These are phyloP conservation scores for Hippophae tibetana DNA, from an alignment of 306 rosid species.

Conservation along the genomic window DNA sequence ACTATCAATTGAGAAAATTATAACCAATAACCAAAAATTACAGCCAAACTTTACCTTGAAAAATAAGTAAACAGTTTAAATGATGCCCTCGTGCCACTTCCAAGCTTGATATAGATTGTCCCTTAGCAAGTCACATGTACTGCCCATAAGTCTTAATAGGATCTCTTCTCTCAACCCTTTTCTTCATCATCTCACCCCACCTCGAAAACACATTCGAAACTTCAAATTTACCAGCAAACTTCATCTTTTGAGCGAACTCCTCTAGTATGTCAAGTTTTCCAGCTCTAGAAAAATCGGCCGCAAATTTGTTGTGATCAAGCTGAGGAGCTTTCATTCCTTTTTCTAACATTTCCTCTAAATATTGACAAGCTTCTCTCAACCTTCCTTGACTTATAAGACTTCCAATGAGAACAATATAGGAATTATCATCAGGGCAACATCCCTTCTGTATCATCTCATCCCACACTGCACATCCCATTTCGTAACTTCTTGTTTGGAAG, in stretches of 20 bases:
- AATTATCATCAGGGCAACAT: constrained; percentile 74
- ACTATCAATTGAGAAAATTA: too few species aligned
- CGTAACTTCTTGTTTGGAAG: constrained; percentile 51
- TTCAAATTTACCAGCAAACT: constrained; percentile 65
- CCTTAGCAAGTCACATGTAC: constrained; percentile 1
- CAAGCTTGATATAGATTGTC: neutral
- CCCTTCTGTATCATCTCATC: constrained; percentile 65
- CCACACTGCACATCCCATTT: constrained; percentile 59
- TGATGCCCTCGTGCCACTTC: too few species aligned
- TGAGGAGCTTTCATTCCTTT: constrained; percentile 91
- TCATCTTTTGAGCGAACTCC: constrained; percentile 70
- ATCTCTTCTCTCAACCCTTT: constrained; percentile 41
- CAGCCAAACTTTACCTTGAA: too few species aligned
- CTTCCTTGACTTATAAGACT: constrained; percentile 72
- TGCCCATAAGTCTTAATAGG: constrained; percentile 6
- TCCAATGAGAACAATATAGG: constrained; percentile 64
- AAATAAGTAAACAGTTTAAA: too few species aligned
- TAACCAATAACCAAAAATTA: too few species aligned
- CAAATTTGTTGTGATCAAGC: constrained; percentile 78
- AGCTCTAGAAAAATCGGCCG: constrained; percentile 62
- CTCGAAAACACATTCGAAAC: constrained; percentile 54
- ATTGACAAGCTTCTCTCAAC: constrained; percentile 56
- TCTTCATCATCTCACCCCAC: constrained; percentile 79
- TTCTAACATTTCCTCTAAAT: constrained; percentile 74
- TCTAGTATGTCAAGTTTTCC: constrained; percentile 68